Evolutionary conservation across 345 rosid genomes (phyloP).

Genomic region (Psidium guajava): DNA sequence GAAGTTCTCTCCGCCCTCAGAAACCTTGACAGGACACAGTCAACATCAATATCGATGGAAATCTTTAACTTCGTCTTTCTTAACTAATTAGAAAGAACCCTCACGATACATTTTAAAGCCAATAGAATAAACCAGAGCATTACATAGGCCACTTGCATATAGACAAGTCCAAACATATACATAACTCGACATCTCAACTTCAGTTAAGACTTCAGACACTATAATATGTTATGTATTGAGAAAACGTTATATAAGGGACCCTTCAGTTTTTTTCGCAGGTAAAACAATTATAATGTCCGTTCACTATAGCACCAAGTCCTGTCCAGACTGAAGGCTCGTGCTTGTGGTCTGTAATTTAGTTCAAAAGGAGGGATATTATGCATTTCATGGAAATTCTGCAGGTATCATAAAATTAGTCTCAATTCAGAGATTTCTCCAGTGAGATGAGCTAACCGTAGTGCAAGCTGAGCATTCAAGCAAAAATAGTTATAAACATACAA

Average conservation of each 20-base stretch:
- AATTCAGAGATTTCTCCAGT: not conserved
- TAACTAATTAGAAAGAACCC: not conserved
- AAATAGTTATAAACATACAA: not conserved
- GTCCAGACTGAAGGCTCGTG: not conserved
- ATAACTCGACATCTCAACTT: not conserved
- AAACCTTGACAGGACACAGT: constrained; percentile 1
- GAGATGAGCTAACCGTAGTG: not conserved
- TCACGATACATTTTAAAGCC: not conserved
- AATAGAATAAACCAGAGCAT: not conserved
- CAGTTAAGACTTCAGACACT: not conserved
- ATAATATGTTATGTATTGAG: not conserved
- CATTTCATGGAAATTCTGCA: not conserved
- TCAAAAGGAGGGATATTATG: not conserved
- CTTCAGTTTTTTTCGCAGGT: not conserved
- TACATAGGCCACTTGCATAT: not conserved
- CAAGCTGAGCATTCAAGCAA: not conserved
- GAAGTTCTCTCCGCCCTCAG: constrained; percentile 89
- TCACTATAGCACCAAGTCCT: not conserved
- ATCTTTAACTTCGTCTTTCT: not conserved
- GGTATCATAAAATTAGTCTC: not conserved
- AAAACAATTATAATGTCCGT: not conserved
- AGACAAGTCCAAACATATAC: not conserved
- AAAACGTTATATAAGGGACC: not conserved
- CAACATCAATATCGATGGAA: not conserved
- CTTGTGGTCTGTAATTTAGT: not conserved